Percentiles rank a stretch among this genome's conserved stretches.
Evolutionary conservation across 2,329 filamentous ascomycete species (phyloP).

Genomic region (Lizonia empirigonia): DNA sequence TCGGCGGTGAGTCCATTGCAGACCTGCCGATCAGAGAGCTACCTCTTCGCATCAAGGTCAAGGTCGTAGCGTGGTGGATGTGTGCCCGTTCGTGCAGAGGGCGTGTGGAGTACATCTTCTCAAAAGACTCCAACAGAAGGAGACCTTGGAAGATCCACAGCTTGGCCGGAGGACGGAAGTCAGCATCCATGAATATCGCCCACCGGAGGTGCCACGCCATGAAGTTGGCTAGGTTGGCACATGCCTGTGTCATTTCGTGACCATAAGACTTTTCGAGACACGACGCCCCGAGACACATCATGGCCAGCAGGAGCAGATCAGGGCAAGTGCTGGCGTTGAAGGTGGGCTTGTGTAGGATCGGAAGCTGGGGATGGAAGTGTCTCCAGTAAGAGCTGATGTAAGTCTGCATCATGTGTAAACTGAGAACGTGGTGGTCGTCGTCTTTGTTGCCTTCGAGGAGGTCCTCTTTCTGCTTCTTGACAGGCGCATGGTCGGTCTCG

Average conservation of each 20-base stretch:
- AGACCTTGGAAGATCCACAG: constrained; percentile 95
- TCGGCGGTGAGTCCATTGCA: constrained; percentile 81
- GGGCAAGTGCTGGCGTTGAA: constrained; percentile 88
- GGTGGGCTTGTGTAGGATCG: constrained; percentile 92
- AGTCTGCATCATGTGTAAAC: constrained; percentile 91
- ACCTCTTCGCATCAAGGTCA: constrained; percentile 93
- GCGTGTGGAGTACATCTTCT: constrained; percentile 96
- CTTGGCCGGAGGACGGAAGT: constrained; percentile 90
- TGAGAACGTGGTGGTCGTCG: constrained; percentile 67
- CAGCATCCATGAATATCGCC: constrained; percentile 91
- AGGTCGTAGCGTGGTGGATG: constrained; percentile 93
- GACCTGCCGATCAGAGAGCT: constrained; percentile 88
- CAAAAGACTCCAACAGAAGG: constrained; percentile 86
- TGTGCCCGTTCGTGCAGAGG: constrained; percentile 92
- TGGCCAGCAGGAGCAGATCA: constrained; percentile 80
- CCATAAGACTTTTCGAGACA: constrained; percentile 85
- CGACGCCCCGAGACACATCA: constrained; percentile 91
- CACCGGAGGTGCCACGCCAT: constrained; percentile 91
- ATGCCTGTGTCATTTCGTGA: constrained; percentile 72
- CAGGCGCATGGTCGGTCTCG: constrained; percentile 75
- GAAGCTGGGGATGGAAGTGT: constrained; percentile 91
- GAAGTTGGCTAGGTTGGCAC: constrained; percentile 86
- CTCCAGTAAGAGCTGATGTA: constrained; percentile 91
- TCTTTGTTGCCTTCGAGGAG: constrained; percentile 80
- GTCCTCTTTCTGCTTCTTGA: constrained; percentile 75